Percentiles rank a stretch among this genome's conserved stretches.
Conservation (phyloP, 2,329 filamentous ascomycete species). For the Verticillium klebahnii region DNA sequence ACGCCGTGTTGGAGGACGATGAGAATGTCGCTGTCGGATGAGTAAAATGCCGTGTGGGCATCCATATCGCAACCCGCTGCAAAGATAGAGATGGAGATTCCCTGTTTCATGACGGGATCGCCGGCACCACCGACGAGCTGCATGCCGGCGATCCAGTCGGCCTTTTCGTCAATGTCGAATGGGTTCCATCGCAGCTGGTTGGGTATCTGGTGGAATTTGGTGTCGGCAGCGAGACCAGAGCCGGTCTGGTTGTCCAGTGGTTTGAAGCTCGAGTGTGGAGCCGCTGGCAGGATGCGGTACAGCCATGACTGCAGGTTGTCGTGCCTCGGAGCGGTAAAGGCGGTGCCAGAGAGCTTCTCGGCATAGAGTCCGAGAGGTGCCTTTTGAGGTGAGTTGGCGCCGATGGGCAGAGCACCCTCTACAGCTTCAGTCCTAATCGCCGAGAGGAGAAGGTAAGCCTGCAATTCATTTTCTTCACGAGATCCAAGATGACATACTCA, state of each 20-base stretch:
- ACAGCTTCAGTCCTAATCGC: constrained; percentile 57
- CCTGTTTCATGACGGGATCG: constrained; percentile 65
- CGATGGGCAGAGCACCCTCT: constrained; percentile 60
- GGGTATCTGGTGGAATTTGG: constrained; percentile 66
- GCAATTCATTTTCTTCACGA: not conserved
- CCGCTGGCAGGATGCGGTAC: constrained; percentile 53
- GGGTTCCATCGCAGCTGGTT: constrained; percentile 83
- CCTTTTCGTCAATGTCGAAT: constrained; percentile 55
- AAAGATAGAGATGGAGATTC: constrained; percentile 65
- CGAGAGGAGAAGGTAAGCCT: not conserved
- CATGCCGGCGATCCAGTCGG: constrained; percentile 39
- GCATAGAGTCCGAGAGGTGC: constrained; percentile 65
- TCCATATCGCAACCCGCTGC: constrained; percentile 65
- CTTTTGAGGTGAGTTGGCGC: constrained; percentile 67
- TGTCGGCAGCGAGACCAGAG: constrained; percentile 34
- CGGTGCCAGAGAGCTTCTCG: constrained; percentile 59
- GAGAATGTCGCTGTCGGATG: constrained; percentile 62
- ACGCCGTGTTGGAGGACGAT: constrained; percentile 63
- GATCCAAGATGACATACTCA: constrained; percentile 43
- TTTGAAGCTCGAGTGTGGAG: constrained; percentile 39
- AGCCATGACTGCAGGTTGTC: constrained; percentile 58
- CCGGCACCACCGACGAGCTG: constrained; percentile 65
- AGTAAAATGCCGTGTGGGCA: constrained; percentile 65
- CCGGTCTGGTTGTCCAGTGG: constrained; percentile 11
- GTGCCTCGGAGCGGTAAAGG: constrained; percentile 54